Evolutionary conservation across 768 basidiomycete genomes (phyloP).

Genomic region (Neoboletus brunneissimus): DNA sequence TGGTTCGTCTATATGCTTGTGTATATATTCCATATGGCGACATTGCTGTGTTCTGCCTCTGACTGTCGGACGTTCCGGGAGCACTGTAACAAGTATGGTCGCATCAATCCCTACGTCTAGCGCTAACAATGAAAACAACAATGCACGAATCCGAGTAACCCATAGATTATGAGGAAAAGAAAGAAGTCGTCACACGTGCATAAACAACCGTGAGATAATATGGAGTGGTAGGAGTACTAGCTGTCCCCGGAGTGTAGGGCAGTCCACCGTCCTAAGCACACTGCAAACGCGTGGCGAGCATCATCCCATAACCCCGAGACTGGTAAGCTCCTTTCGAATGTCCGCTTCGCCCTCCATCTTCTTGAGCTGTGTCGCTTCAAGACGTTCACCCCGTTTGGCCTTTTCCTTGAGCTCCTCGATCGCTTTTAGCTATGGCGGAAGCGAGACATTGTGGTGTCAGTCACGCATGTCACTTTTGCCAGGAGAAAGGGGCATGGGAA

Average conservation of each 20-base stretch:
- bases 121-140: no score
- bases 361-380: slow-evolving; percentile 93
- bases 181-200: background rate
- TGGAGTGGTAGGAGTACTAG: background rate
- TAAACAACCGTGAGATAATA: background rate
- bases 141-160: background rate
- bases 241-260: background rate
- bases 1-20: background rate
- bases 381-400: slow-evolving; percentile 80
- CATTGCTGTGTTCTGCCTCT: background rate
- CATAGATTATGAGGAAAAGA: slow-evolving; percentile 3
- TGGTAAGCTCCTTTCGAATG: slow-evolving; percentile 74
- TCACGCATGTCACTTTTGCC: background rate
- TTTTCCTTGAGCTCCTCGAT: slow-evolving; percentile 98
- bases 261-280: background rate
- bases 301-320: slow-evolving; percentile 29
- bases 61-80: background rate
- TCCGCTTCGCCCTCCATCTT: slow-evolving; percentile 93
- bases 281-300: background rate
- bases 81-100: no score
- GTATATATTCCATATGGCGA: background rate
- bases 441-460: background rate
- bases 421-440: slow-evolving; percentile 75
- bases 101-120: background rate
- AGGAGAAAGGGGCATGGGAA: background rate